These are phyloP conservation scores for Fusarium sp. DNA, from an alignment of 2,329 filamentous ascomycete species.

Conservation along the genomic window DNA sequence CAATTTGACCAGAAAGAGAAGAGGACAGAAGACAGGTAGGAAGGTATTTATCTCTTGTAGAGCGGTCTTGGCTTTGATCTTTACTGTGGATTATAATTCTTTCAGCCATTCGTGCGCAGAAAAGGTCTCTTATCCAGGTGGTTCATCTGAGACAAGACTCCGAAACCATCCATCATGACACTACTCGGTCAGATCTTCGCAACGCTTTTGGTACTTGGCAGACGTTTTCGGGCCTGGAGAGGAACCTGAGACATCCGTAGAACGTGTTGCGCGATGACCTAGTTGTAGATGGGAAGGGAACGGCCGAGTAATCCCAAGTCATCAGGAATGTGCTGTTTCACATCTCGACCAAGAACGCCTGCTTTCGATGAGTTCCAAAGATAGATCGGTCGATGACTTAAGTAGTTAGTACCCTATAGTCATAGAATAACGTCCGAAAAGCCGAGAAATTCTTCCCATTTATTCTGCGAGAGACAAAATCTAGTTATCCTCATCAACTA, in stretches of 20 bases:
- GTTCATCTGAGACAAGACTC: slow-evolving; percentile 10
- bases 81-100: slow-evolving; percentile 10
- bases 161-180: slow-evolving; percentile 17
- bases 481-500: neutral
- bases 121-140: slow-evolving; percentile 1
- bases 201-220: slow-evolving; percentile 4
- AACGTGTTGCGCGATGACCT: neutral
- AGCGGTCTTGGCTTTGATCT: neutral
- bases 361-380: neutral
- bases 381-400: neutral
- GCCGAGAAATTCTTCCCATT: neutral
- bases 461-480: neutral
- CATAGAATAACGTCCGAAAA: neutral
- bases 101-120: slow-evolving; percentile 8
- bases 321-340: slow-evolving; percentile 28
- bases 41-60: slow-evolving; percentile 24
- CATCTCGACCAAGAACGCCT: neutral
- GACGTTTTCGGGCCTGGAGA: slow-evolving; percentile 10
- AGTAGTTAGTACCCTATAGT: neutral
- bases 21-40: neutral
- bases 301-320: neutral
- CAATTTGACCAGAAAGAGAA: neutral
- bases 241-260: slow-evolving; percentile 17
- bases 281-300: neutral
- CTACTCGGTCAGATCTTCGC: neutral